phyloP scores from a whole-genome alignment of 2,329 filamentous ascomycete genomes.

The Stachybotrys elegans region DNA sequence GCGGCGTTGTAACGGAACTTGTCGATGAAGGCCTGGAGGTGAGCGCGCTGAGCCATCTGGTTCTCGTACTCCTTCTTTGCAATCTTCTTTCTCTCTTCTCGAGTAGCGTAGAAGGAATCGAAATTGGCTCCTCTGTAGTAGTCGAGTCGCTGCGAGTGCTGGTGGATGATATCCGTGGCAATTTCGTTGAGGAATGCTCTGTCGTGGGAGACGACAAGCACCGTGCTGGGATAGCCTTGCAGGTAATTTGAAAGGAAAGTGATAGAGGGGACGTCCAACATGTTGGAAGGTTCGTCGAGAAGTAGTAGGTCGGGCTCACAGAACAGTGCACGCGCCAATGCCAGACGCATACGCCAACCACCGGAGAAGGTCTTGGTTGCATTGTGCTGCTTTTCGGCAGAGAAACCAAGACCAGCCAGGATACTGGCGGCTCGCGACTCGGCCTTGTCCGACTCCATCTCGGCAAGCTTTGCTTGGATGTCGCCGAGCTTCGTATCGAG shows the following conservation, averaged over 20 bases:
- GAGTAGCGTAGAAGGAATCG: constrained; percentile 93
- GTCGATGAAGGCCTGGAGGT: constrained; percentile 97
- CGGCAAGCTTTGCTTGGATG: constrained; percentile 83
- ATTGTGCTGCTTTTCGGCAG: constrained; percentile 82
- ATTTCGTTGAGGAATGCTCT: constrained; percentile 98
- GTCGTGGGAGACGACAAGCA: constrained; percentile 97
- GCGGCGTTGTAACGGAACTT: constrained; percentile 99
- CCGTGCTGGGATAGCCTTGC: constrained; percentile 87
- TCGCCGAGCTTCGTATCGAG: constrained; percentile 88
- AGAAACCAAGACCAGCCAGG: constrained; percentile 94
- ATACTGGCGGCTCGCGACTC: constrained; percentile 95
- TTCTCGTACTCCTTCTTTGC: constrained; percentile 98
- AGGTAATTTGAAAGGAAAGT: constrained; percentile 97
- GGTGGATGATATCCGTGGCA: constrained; percentile 98
- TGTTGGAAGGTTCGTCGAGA: constrained; percentile 99
- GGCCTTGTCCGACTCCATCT: constrained; percentile 99
- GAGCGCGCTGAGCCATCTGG: constrained; percentile 89
- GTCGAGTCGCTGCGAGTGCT: constrained; percentile 93
- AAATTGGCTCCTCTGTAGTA: constrained; percentile 99
- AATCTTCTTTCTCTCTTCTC: constrained; percentile 94
- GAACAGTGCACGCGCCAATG: constrained; percentile 89
- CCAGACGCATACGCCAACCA: constrained; percentile 98
- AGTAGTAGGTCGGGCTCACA: constrained; percentile 94
- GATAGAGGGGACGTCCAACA: constrained; percentile 99
- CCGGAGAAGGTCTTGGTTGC: constrained; percentile 98